phyloP scores from a whole-genome alignment of 2,329 filamentous ascomycete species.

The Epichloe uncinata region DNA sequence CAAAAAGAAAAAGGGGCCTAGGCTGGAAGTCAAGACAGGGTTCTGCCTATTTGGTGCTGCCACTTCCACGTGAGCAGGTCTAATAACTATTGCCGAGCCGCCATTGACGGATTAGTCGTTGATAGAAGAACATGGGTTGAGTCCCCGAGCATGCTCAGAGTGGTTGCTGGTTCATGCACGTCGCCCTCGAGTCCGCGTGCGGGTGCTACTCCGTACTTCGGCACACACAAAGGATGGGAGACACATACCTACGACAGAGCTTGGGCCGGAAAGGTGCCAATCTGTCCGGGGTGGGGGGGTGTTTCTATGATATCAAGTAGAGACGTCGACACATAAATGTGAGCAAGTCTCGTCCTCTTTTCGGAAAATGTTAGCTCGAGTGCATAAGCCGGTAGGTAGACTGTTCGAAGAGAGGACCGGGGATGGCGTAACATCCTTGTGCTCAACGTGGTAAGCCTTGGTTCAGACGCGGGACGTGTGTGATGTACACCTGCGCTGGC shows the following conservation, averaged over 20 bases:
- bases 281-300: neutral
- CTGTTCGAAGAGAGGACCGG: constrained; percentile 1
- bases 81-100: neutral
- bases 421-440: constrained; percentile 1
- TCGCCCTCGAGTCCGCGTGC: neutral
- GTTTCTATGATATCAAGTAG: neutral
- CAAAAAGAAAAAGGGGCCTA: neutral
- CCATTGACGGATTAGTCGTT: neutral
- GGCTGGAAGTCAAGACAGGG: neutral
- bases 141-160: neutral
- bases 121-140: neutral
- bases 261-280: neutral
- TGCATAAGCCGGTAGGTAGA: neutral
- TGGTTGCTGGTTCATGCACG: neutral
- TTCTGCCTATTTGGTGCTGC: neutral
- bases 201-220: neutral
- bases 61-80: neutral
- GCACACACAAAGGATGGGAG: neutral
- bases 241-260: neutral
- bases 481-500: neutral
- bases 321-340: neutral
- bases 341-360: neutral
- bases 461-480: neutral
- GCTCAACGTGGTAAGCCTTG: neutral
- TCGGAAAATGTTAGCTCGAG: constrained; percentile 1